Base-by-base conservation (phyloP, 2,329 filamentous ascomycete genomes). In the Orbilia brochopaga region DNA sequence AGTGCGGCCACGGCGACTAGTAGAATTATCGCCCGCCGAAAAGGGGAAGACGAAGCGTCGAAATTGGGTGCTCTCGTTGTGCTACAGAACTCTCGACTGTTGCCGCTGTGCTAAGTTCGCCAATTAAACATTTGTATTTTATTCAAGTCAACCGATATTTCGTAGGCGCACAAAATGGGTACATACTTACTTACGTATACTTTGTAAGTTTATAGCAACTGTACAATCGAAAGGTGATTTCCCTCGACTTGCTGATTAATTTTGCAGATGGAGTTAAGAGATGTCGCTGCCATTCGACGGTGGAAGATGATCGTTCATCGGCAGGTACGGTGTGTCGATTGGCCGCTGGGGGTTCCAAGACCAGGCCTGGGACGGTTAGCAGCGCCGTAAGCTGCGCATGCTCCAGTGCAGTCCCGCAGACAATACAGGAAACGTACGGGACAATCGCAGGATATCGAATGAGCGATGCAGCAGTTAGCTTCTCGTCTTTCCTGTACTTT, bases 331-430 rank as follows among this genome's bases (percentile, higher is more conserved):
- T 48, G 44, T 17, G 21, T 58, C 44, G 62, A 69, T 54, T 63
- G 62, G 17, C 27, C 32, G 15, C 52, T 48, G 42, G 48, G 21
- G n/a, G 52, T 24, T 57, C 27, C 51, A 32, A 32, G n/a, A 63
- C 65, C 58, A 58, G 54, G 57, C 64, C 59, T 23, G 57, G 66
- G 58, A 64, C 57, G 66, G 58, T 63, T 63, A 70, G 66, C 66
- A 63, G 57, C 54, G 52, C 54, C 48, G 48, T 10, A 42, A 48
- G 44, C 44, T 48, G 44, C 44, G 58, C 57, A 55, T 51, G 57
- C 52, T 69, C 37, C 65, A 59, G 32, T 37, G 6, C n/a, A 42
- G 37, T 42, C 37, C 27, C 27, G 27, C 27, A 32, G 27, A 32
- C 27, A 8, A 8, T 32, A 8, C 27, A 32, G 27, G 27, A n/a